Conservation (phyloP, 1,284 basidiomycete species). For the Hymenochaete sp. region DNA sequence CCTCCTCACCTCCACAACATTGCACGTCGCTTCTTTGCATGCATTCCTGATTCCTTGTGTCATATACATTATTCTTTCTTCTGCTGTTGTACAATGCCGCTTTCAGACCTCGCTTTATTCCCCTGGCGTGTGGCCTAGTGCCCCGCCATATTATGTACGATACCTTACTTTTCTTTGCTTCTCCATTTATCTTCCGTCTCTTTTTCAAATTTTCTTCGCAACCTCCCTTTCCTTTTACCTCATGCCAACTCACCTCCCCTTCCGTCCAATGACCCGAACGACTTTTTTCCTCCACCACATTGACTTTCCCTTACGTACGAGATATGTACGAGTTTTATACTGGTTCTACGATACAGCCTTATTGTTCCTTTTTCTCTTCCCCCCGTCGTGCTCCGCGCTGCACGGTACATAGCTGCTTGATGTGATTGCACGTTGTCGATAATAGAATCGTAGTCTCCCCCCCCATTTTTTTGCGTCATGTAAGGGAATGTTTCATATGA, state of each 20-base stretch:
- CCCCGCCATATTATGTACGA: neutral
- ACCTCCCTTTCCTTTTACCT: neutral
- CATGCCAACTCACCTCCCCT: neutral
- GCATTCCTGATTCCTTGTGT: neutral
- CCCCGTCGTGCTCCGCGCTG: too few relatives aligned
- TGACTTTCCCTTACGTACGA: too few relatives aligned
- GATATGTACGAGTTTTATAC: too few relatives aligned
- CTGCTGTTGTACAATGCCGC: too few relatives aligned
- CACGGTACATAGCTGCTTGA: too few relatives aligned
- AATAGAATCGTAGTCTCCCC: neutral
- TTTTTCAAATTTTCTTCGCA: neutral
- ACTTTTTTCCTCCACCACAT: neutral
- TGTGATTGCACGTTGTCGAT: too few relatives aligned
- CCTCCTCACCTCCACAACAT: too few relatives aligned
- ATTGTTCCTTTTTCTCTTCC: neutral
- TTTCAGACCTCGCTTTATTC: too few relatives aligned
- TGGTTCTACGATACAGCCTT: too few relatives aligned
- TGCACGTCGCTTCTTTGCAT: neutral
- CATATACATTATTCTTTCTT: neutral
- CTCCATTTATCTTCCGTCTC: constrained; percentile 1
- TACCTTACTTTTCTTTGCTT: neutral
- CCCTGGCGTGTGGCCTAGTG: too few relatives aligned
- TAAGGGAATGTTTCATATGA: neutral
- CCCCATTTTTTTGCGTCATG: neutral
- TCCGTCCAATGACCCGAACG: neutral